A percentile compares a stretch with the other conserved stretches of the same genome.
phyloP scores from a whole-genome alignment of 2,329 filamentous ascomycete genomes.

The Trichoderma koningiopsis region DNA sequence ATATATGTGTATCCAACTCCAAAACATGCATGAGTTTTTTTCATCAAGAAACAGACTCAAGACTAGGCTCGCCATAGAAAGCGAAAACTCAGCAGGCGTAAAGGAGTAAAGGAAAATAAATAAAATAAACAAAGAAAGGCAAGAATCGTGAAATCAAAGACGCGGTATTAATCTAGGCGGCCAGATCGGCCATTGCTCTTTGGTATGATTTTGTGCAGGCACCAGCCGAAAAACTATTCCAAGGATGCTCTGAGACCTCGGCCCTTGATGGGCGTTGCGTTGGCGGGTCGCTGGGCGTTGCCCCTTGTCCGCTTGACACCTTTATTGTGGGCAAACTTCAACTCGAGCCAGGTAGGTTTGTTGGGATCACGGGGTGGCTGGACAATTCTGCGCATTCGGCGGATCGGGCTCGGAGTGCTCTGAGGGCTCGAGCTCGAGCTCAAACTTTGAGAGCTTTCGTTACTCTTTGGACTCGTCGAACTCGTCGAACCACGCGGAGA shows the following conservation, averaged over 20 bases:
- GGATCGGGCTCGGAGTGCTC: neutral
- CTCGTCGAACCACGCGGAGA: neutral
- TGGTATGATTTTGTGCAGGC: neutral
- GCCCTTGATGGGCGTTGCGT: conserved; percentile 14
- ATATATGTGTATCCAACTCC: conserved; percentile 33
- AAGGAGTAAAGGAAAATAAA: neutral
- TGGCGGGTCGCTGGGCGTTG: neutral
- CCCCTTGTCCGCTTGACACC: neutral
- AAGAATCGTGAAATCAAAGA: neutral
- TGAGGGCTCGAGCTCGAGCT: neutral
- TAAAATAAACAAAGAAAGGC: neutral
- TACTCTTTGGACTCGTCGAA: neutral
- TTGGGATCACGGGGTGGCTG: conserved; percentile 11
- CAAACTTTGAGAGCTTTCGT: neutral
- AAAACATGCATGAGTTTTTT: conserved; percentile 16
- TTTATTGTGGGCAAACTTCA: conserved; percentile 16
- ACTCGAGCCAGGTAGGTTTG: conserved; percentile 6
- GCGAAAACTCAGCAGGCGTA: conserved; percentile 23
- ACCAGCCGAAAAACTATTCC: conserved; percentile 29
- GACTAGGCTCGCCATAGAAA: conserved; percentile 22
- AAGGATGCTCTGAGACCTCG: conserved; percentile 23
- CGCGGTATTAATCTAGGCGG: neutral
- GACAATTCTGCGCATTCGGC: conserved; percentile 1
- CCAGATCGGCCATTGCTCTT: neutral
- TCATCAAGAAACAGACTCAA: conserved; percentile 9